phyloP scores from a whole-genome alignment of 805 yeast species.

The Ogataea parapolymorpha region DNA sequence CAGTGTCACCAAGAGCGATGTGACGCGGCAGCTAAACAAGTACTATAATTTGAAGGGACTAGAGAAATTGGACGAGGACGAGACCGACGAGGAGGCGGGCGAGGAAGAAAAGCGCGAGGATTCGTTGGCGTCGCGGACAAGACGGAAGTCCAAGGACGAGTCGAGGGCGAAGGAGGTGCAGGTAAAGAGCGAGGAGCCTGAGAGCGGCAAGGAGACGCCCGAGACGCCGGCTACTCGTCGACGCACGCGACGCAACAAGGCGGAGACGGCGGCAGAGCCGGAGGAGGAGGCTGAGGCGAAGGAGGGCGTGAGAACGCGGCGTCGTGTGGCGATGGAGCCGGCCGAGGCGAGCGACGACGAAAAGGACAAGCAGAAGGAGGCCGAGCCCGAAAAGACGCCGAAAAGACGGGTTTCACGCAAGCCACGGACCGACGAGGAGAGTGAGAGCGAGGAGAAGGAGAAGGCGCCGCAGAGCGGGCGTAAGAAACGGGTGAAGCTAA shows the following conservation, averaged over 20 bases:
- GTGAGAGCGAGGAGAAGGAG: slow-evolving; percentile 6
- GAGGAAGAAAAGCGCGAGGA: slow-evolving; percentile 4
- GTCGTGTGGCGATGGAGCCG: slow-evolving; percentile 1
- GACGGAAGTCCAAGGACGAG: slow-evolving; percentile 10
- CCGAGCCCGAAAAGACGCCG: background rate
- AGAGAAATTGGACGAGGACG: slow-evolving; percentile 22
- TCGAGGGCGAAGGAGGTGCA: background rate
- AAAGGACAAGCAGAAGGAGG: slow-evolving; percentile 6
- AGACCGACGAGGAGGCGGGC: background rate
- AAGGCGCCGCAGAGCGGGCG: slow-evolving; percentile 10
- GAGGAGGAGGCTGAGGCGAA: slow-evolving; percentile 3
- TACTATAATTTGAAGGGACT: slow-evolving; percentile 30
- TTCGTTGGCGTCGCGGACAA: slow-evolving; percentile 11
- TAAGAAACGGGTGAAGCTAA: slow-evolving; percentile 9
- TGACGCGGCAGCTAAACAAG: slow-evolving; percentile 19
- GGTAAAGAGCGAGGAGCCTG: slow-evolving; percentile 3
- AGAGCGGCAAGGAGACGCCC: slow-evolving; percentile 3
- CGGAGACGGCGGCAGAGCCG: slow-evolving; percentile 1
- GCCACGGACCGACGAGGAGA: slow-evolving; percentile 2
- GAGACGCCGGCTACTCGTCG: slow-evolving; percentile 8
- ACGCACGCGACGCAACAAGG: slow-evolving; percentile 1
- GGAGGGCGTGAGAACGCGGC: slow-evolving; percentile 2
- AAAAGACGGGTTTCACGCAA: slow-evolving; percentile 1
- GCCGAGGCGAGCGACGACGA: slow-evolving; percentile 4
- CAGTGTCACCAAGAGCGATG: slow-evolving; percentile 11